Conservation (phyloP, 192 early-diverging fungal species). For the Rhizophagus sp. region DNA sequence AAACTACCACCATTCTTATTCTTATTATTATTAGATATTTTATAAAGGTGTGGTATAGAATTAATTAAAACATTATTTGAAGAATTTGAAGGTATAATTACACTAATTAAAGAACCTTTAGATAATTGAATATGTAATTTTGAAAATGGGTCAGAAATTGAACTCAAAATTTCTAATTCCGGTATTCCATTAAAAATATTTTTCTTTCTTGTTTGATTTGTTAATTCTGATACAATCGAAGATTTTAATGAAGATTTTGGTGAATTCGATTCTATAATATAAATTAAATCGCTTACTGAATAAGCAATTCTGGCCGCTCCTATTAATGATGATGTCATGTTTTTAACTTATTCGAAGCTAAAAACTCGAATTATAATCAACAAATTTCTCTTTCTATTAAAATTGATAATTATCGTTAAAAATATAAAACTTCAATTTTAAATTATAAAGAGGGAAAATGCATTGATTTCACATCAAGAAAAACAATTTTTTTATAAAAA, state of each 20-base stretch:
- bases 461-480: too few relatives aligned
- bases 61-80: slow-evolving; percentile 37
- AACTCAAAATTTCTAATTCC: slow-evolving; percentile 6
- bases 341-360: background rate
- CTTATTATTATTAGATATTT: slow-evolving; percentile 36
- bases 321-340: background rate
- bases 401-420: too few relatives aligned
- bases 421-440: too few relatives aligned
- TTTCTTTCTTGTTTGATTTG: background rate
- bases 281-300: slow-evolving; percentile 9
- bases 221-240: background rate
- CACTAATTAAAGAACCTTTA: slow-evolving; percentile 31
- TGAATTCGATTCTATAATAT: slow-evolving; percentile 11
- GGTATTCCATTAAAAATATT: slow-evolving; percentile 17
- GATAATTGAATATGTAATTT: slow-evolving; percentile 11
- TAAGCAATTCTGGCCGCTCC: slow-evolving; percentile 2
- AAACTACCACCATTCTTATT: slow-evolving; percentile 42
- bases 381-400: too few relatives aligned
- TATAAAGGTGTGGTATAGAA: slow-evolving; percentile 60
- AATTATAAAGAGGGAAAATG: too few relatives aligned
- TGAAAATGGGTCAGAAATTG: slow-evolving; percentile 28
- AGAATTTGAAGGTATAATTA: slow-evolving; percentile 32
- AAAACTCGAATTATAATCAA: background rate
- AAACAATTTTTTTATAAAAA: too few relatives aligned
- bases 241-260: slow-evolving; percentile 16